These are phyloP conservation scores for Tolypocladium sp. DNA, from an alignment of 2,329 filamentous ascomycete genomes.

Conservation along the genomic window DNA sequence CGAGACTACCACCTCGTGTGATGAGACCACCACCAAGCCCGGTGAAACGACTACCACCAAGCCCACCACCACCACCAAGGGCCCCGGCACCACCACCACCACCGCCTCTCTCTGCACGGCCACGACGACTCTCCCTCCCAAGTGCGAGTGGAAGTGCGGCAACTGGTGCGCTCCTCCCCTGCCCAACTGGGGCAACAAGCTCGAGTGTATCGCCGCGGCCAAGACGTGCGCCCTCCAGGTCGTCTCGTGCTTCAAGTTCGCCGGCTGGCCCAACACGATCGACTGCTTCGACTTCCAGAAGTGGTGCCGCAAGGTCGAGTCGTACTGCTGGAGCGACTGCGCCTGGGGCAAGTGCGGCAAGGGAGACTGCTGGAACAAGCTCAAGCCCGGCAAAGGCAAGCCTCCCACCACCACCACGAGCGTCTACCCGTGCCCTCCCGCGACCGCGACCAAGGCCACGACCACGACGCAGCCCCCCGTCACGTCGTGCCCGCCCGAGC, in stretches of 20 bases:
- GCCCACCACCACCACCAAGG: slow-evolving; percentile 8
- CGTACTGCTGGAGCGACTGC: slow-evolving; percentile 33
- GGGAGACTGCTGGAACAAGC: slow-evolving; percentile 30
- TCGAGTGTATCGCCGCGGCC: slow-evolving; percentile 30
- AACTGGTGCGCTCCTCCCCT: slow-evolving; percentile 43
- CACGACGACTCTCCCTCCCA: slow-evolving; percentile 32
- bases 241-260: slow-evolving; percentile 40
- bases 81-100: slow-evolving; percentile 10
- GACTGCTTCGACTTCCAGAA: slow-evolving; percentile 40
- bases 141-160: slow-evolving; percentile 46
- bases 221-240: slow-evolving; percentile 37
- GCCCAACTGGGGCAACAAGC: slow-evolving; percentile 35
- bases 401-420: slow-evolving; percentile 24
- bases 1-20: not conserved
- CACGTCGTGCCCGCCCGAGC: slow-evolving; percentile 31
- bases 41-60: not conserved
- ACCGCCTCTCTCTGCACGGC: slow-evolving; percentile 35
- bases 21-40: not conserved
- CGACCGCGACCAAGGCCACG: slow-evolving; percentile 16
- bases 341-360: slow-evolving; percentile 27
- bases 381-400: slow-evolving; percentile 27
- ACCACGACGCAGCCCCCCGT: slow-evolving; percentile 20
- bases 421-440: slow-evolving; percentile 21
- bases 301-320: slow-evolving; percentile 38
- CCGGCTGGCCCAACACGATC: slow-evolving; percentile 38